Evolutionary conservation across 2,329 filamentous ascomycete species (phyloP).

Genomic region (Beauveria rudraprayagi): DNA sequence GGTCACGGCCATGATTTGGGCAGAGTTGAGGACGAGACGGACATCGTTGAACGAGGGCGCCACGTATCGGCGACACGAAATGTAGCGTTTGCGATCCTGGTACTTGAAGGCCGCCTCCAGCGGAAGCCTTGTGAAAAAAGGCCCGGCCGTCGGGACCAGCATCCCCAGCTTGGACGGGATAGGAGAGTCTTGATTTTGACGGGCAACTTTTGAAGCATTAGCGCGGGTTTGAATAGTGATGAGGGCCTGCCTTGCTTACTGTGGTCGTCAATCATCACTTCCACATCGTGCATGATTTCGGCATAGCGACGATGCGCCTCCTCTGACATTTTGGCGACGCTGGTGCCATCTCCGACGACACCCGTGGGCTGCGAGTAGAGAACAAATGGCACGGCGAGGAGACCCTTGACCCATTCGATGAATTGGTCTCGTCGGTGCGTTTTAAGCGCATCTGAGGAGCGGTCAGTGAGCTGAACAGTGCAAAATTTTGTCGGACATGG

Average conservation of each 20-base stretch:
- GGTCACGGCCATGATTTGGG: conserved; percentile 87
- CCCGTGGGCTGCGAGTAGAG: conserved; percentile 91
- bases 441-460: conserved; percentile 54
- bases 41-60: conserved; percentile 97
- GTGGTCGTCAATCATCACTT: conserved; percentile 85
- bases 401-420: conserved; percentile 93
- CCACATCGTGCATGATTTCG: conserved; percentile 91
- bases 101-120: conserved; percentile 86
- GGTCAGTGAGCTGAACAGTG: background rate
- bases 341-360: conserved; percentile 63
- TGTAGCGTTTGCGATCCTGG: conserved; percentile 78
- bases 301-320: conserved; percentile 83
- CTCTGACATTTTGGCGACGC: conserved; percentile 63
- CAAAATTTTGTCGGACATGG: no score
- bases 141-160: conserved; percentile 83
- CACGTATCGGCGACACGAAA: conserved; percentile 86
- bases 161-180: conserved; percentile 85
- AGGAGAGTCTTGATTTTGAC: conserved; percentile 56
- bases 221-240: background rate
- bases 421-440: conserved; percentile 88
- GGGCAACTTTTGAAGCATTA: conserved; percentile 46
- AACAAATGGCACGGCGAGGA: conserved; percentile 92
- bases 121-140: conserved; percentile 82
- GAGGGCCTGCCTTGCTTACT: conserved; percentile 41
- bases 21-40: conserved; percentile 85